These are phyloP conservation scores for Phytophthora agathidicida DNA, from an alignment of 352 stramenopile species.

Conservation along the genomic window DNA sequence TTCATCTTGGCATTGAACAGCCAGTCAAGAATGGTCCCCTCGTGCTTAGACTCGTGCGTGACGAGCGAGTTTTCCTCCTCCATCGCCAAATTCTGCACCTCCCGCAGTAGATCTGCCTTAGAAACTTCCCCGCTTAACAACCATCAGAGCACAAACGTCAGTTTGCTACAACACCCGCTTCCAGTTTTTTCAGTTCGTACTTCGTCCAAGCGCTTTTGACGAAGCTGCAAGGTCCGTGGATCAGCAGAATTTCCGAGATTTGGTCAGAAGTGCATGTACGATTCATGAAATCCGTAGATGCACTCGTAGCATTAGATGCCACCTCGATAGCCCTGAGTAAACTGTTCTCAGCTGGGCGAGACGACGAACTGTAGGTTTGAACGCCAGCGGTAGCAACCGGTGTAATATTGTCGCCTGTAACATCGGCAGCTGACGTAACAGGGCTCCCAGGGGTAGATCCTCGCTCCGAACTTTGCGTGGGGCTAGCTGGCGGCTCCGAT, in stretches of 20 bases:
- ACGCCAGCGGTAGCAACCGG: background rate
- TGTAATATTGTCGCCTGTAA: slow-evolving; percentile 2
- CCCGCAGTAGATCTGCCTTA: slow-evolving; percentile 21
- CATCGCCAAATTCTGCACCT: slow-evolving; percentile 19
- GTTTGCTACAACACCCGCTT: background rate
- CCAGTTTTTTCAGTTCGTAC: background rate
- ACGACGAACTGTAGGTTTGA: background rate
- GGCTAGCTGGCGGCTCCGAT: slow-evolving; percentile 1
- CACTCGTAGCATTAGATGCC: background rate
- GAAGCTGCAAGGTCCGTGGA: slow-evolving; percentile 30
- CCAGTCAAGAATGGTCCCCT: slow-evolving; percentile 32
- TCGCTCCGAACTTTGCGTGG: background rate
- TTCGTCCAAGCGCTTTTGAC: slow-evolving; percentile 16
- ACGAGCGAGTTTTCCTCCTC: slow-evolving; percentile 21
- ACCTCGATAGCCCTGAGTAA: slow-evolving; percentile 2
- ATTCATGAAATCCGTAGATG: background rate
- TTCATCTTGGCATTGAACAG: slow-evolving; percentile 26
- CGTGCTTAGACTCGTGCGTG: slow-evolving; percentile 29
- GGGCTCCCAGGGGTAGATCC: background rate
- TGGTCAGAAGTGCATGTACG: slow-evolving; percentile 2
- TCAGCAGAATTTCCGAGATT: slow-evolving; percentile 26
- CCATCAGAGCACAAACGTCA: background rate
- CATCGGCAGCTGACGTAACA: background rate
- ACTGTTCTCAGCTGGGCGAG: background rate
- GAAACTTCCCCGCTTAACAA: slow-evolving; percentile 7